Evolutionary conservation across 1,284 basidiomycete genomes (phyloP), one percentile per base, ranked within the genome.

Genomic region (Irpex rosettiformis): DNA sequence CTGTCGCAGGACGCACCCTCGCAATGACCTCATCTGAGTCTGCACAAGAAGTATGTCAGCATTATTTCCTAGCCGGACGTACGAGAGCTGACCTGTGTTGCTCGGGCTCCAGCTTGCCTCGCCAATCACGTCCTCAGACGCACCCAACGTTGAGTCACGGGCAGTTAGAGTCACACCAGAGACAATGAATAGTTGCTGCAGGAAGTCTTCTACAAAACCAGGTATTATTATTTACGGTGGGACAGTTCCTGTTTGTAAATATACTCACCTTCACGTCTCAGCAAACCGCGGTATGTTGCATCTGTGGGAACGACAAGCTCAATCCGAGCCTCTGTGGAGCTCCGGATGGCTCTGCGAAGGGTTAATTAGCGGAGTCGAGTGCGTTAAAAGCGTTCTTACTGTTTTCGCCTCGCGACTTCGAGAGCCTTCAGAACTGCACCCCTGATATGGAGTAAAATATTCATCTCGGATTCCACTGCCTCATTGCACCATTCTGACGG

Each of bases 111-210:
- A 51, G 48, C 48, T 25, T 11, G 22, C 48, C 48, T 51, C 25
- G 8, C 13, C 13, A 8, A 51, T 51, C 27, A 51, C 27, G 27
- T 51, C 48, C 48, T 51, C 48, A 16, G 25, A 24, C 8, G 6
- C 25, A 11, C 22, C 16, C 10, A 28, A 27, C 10, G 48, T 7
- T 18, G 43, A 45, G 43, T 3, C 21, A 45, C 18, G 48, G 18
- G 24, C 27, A 2, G 69, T 70, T 13, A 89, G 61, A 11, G 69
- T 72, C 16, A 82, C 88, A 53, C 87, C 77, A 0, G 93, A 94
- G 2, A 91, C 88, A 58, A 93, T 90, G 70, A 93, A 91, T 2
- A 94, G 74, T 0, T 84, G 85, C 65, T 86, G 85, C 28, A 94
- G 74, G 58, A 85, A 79, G 8, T 72, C 66, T 64, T 80, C 91